These are phyloP conservation scores for Rhynchosporium graminicola DNA, from an alignment of 2,329 filamentous ascomycete species.

Conservation along the genomic window DNA sequence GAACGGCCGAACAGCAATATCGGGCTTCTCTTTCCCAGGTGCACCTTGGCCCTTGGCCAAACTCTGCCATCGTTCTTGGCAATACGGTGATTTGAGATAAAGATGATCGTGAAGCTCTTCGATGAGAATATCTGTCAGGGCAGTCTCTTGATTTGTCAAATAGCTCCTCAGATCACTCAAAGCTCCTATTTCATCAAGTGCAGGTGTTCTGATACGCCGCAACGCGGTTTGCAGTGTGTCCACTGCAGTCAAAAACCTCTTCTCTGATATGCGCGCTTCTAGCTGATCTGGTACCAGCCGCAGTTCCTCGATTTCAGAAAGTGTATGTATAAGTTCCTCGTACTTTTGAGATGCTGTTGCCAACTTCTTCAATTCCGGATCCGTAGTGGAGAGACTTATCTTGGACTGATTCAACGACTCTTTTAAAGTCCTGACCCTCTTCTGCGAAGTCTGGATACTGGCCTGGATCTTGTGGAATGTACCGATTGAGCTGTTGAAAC, in stretches of 20 bases:
- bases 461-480: conserved; percentile 98
- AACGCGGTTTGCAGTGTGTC: conserved; percentile 88
- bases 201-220: conserved; percentile 79
- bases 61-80: conserved; percentile 90
- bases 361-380: conserved; percentile 87
- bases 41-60: conserved; percentile 67
- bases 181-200: conserved; percentile 88
- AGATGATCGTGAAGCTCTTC: conserved; percentile 97
- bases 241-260: conserved; percentile 89
- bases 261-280: conserved; percentile 93
- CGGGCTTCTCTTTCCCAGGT: conserved; percentile 45
- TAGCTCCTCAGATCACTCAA: conserved; percentile 84
- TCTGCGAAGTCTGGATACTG: conserved; percentile 87
- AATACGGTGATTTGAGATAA: conserved; percentile 97
- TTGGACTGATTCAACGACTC: conserved; percentile 82
- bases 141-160: conserved; percentile 87
- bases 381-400: conserved; percentile 76
- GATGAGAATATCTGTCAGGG: conserved; percentile 91
- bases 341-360: conserved; percentile 87
- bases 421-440: conserved; percentile 78
- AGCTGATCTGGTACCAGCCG: conserved; percentile 88
- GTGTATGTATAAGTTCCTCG: conserved; percentile 80
- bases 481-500: conserved; percentile 98
- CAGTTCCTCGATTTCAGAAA: conserved; percentile 84
- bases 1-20: conserved; percentile 52